Evolutionary conservation across 805 yeast species (phyloP).

Genomic region (Candida rishiriensis): DNA sequence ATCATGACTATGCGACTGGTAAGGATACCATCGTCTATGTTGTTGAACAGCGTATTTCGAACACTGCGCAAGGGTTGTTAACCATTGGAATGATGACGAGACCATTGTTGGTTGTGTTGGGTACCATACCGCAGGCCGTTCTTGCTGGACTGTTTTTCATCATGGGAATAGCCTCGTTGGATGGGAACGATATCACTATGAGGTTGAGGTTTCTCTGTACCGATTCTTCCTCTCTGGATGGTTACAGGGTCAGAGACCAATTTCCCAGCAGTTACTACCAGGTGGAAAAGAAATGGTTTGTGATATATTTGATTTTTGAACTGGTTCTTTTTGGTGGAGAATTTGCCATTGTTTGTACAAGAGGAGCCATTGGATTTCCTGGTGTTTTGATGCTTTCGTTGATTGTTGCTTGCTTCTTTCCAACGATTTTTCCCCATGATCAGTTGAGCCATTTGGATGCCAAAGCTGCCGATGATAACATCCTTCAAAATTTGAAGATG

Average conservation of each 20-base stretch:
- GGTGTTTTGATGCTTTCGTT: constrained; percentile 72
- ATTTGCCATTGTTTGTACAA: constrained; percentile 78
- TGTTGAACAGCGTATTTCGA: constrained; percentile 87
- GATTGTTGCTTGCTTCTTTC: constrained; percentile 60
- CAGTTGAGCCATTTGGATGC: constrained; percentile 61
- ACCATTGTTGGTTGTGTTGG: constrained; percentile 77
- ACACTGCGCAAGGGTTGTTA: constrained; percentile 77
- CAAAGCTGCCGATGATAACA: constrained; percentile 32
- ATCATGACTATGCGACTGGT: constrained; percentile 31
- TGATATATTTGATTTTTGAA: constrained; percentile 53
- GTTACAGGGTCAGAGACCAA: constrained; percentile 7
- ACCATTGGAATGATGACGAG: constrained; percentile 85
- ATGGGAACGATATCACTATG: constrained; percentile 59
- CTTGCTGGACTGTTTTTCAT: constrained; percentile 88
- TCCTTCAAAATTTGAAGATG: constrained; percentile 25
- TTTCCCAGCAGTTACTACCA: constrained; percentile 19
- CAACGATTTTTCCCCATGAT: constrained; percentile 52
- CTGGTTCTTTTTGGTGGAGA: constrained; percentile 72
- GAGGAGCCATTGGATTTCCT: constrained; percentile 94
- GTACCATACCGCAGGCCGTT: constrained; percentile 87
- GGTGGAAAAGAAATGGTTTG: constrained; percentile 43
- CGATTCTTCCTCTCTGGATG: constrained; percentile 40
- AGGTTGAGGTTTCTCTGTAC: constrained; percentile 59
- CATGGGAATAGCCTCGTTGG: constrained; percentile 83
- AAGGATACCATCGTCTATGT: constrained; percentile 41